Conservation (phyloP, 208 protist genomes). For the Balamuthia mandrillaris region DNA sequence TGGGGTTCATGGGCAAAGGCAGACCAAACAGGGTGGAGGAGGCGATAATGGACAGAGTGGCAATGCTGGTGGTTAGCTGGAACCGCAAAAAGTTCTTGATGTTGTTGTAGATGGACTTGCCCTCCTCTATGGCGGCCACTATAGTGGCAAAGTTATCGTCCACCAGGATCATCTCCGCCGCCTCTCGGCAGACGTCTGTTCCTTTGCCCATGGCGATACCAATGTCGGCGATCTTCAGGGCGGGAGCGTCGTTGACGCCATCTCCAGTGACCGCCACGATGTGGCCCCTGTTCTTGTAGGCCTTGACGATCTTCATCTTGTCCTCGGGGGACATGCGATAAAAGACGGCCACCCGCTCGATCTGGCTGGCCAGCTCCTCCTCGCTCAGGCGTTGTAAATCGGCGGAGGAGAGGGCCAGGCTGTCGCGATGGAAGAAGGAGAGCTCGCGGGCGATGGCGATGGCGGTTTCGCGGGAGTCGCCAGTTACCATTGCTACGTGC, state of each 20-base stretch:
- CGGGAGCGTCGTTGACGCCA: slow-evolving; percentile 88
- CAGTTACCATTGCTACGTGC: slow-evolving; percentile 32
- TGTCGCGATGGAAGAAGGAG: slow-evolving; percentile 4
- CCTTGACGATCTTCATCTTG: slow-evolving; percentile 54
- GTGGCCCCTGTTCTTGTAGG: slow-evolving; percentile 40
- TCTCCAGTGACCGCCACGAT: slow-evolving; percentile 88
- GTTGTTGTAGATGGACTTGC: slow-evolving; percentile 85
- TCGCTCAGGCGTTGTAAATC: slow-evolving; percentile 42
- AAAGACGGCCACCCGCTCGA: slow-evolving; percentile 45
- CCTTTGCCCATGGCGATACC: slow-evolving; percentile 86
- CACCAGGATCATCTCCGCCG: slow-evolving; percentile 79
- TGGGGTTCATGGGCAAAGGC: slow-evolving; percentile 52
- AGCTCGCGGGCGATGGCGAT: slow-evolving; percentile 24
- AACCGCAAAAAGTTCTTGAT: slow-evolving; percentile 85
- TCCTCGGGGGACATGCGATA: slow-evolving; percentile 61
- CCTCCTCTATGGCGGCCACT: slow-evolving; percentile 79
- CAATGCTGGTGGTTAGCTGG: slow-evolving; percentile 69
- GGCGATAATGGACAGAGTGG: slow-evolving; percentile 47
- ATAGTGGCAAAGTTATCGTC: slow-evolving; percentile 89
- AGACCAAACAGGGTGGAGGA: slow-evolving; percentile 50
- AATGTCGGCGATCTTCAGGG: slow-evolving; percentile 84
- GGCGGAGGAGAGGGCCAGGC: slow-evolving; percentile 5
- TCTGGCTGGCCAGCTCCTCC: slow-evolving; percentile 11
- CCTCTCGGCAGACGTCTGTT: slow-evolving; percentile 67
- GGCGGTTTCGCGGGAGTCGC: slow-evolving; percentile 22